A percentile compares a stretch with the other conserved stretches of the same genome.
Conservation (phyloP, 768 basidiomycete genomes). For the Boletus vinaceobasis region DNA sequence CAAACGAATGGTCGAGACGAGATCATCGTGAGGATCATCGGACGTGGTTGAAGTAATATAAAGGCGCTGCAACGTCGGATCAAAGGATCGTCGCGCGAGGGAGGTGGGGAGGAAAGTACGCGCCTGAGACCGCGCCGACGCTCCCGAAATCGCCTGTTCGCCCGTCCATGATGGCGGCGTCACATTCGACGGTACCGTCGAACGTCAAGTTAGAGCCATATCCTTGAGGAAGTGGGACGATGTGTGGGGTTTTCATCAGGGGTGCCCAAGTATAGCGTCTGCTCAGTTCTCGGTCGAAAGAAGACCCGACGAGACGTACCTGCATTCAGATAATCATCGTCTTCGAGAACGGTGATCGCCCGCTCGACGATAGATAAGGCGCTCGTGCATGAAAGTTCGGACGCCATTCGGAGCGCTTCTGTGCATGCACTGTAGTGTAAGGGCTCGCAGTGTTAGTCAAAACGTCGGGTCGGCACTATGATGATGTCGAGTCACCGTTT, state of each 20-base stretch:
- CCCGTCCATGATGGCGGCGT: slow-evolving; percentile 70
- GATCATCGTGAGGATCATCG: neutral
- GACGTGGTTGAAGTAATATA: neutral
- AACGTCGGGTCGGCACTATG: neutral
- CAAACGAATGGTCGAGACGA: neutral
- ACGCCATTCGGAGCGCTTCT: slow-evolving; percentile 33
- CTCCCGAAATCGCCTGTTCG: slow-evolving; percentile 56
- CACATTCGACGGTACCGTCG: slow-evolving; percentile 76
- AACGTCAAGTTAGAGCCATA: slow-evolving; percentile 76
- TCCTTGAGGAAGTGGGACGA: slow-evolving; percentile 36
- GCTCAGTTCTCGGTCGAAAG: neutral
- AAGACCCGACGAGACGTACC: slow-evolving; percentile 36
- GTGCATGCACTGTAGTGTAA: slow-evolving; percentile 47
- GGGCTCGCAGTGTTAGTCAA: neutral
- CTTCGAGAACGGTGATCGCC: slow-evolving; percentile 59
- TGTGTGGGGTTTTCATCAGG: neutral
- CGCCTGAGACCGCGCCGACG: slow-evolving; percentile 71
- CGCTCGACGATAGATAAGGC: slow-evolving; percentile 48
- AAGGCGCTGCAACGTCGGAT: neutral
- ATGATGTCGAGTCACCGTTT: slow-evolving; percentile 43
- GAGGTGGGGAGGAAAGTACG: neutral
- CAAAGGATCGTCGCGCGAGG: neutral
- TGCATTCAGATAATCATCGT: slow-evolving; percentile 68
- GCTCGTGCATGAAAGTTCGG: slow-evolving; percentile 12
- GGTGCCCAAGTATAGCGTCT: neutral